phyloP scores from a whole-genome alignment of 192 early-diverging fungal genomes.

The Martensiomyces pterosporus region DNA sequence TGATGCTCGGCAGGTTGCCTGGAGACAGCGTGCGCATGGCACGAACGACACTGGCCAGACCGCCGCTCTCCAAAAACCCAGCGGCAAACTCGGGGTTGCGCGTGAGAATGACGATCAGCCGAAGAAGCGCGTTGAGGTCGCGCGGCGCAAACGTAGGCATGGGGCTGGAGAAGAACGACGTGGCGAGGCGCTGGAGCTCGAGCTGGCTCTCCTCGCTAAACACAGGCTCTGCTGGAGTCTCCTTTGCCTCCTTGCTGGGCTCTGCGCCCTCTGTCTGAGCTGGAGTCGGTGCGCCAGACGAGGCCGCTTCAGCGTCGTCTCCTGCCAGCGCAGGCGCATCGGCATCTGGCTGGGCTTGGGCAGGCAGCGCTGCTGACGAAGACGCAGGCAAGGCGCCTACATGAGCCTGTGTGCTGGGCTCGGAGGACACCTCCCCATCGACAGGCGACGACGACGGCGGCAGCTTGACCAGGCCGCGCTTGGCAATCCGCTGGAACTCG shows the following conservation, averaged over 20 bases:
- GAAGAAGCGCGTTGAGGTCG: conserved; percentile 62
- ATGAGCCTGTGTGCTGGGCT: background rate
- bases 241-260: background rate
- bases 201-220: conserved; percentile 17
- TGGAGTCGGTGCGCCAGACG: background rate
- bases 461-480: conserved; percentile 40
- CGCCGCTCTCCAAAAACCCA: conserved; percentile 65
- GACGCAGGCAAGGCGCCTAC: background rate
- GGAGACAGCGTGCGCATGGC: conserved; percentile 24
- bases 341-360: background rate
- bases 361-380: background rate
- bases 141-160: conserved; percentile 16
- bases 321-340: background rate
- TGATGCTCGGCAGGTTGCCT: conserved; percentile 15
- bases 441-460: conserved; percentile 29
- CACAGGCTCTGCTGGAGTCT: conserved; percentile 9
- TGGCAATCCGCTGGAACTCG: conserved; percentile 36
- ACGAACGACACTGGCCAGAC: conserved; percentile 49
- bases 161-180: conserved; percentile 23
- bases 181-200: conserved; percentile 32
- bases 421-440: background rate
- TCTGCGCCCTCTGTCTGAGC: background rate
- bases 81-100: conserved; percentile 58
- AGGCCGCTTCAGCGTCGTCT: background rate
- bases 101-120: conserved; percentile 80